Conservation (phyloP, 2,329 filamentous ascomycete genomes). For the Sphaerulina populicola region DNA sequence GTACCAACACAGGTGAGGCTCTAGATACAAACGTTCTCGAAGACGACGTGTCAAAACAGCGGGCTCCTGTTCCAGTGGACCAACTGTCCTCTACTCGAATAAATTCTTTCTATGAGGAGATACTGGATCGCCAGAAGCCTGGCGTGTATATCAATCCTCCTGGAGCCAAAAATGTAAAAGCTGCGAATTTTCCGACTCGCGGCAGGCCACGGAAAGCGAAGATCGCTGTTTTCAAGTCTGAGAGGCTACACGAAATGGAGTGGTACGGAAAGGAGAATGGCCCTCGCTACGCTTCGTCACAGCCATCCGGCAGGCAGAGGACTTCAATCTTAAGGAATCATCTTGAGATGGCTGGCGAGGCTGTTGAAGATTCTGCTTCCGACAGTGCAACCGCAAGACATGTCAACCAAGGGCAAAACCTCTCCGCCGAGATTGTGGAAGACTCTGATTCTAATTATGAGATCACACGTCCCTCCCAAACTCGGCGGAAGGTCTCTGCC, state of each 20-base stretch:
- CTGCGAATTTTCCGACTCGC: slow-evolving; percentile 22
- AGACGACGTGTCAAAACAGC: not conserved
- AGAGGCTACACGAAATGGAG: slow-evolving; percentile 28
- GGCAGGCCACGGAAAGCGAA: slow-evolving; percentile 39
- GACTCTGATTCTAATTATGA: not conserved
- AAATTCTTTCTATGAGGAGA: slow-evolving; percentile 25
- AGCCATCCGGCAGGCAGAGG: slow-evolving; percentile 8
- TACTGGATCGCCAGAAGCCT: slow-evolving; percentile 29
- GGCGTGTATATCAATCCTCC: slow-evolving; percentile 42
- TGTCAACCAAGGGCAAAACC: not conserved
- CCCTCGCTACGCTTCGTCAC: slow-evolving; percentile 11
- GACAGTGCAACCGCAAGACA: not conserved
- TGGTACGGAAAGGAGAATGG: slow-evolving; percentile 30
- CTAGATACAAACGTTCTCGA: not conserved
- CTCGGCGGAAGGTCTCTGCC: not conserved
- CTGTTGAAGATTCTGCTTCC: slow-evolving; percentile 8
- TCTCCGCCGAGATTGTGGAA: not conserved
- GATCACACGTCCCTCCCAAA: not conserved
- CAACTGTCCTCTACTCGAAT: slow-evolving; percentile 19
- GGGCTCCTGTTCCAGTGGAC: not conserved
- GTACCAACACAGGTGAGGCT: not conserved
- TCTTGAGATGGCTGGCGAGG: slow-evolving; percentile 2
- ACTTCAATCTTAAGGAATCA: slow-evolving; percentile 10
- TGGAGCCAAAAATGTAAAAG: slow-evolving; percentile 31
- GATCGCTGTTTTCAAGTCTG: slow-evolving; percentile 38